These are phyloP conservation scores for Botrytis fragariae DNA, from an alignment of 2,329 filamentous ascomycete species.

Conservation along the genomic window DNA sequence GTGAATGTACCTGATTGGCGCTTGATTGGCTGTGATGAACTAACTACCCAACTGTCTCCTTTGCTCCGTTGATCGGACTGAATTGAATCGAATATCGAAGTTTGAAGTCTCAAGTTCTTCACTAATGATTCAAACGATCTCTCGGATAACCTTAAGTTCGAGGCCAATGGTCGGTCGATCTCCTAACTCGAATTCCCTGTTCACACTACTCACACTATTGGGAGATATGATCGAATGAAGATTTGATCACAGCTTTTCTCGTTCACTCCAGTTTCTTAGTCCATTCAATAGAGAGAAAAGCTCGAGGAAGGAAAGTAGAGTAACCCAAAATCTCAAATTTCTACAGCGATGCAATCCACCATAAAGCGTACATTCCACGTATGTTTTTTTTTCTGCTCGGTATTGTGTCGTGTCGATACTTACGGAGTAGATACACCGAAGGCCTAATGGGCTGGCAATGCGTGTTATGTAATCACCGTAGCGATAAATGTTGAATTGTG, in stretches of 20 bases:
- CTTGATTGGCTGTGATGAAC: not conserved
- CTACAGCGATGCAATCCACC: not conserved
- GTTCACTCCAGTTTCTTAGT: not conserved
- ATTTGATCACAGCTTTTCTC: not conserved
- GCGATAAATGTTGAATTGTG: not conserved
- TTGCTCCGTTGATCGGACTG: not conserved
- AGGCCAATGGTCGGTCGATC: not conserved
- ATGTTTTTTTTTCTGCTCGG: not conserved
- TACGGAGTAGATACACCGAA: not conserved
- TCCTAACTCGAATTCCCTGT: not conserved
- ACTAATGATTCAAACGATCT: not conserved
- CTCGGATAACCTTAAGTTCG: not conserved
- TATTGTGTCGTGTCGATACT: not conserved
- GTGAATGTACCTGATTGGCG: not conserved
- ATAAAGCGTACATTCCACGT: not conserved
- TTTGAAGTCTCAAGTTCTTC: not conserved
- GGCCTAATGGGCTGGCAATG: not conserved
- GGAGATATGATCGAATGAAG: not conserved
- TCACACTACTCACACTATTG: not conserved
- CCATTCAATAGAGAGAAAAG: conserved; percentile 2
- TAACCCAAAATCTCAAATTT: not conserved
- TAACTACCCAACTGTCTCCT: not conserved
- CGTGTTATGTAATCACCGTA: not conserved
- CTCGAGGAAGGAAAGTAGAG: not conserved
- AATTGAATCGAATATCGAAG: not conserved